A percentile compares a stretch with the other conserved stretches of the same genome.
These are phyloP conservation scores for Arabidopsis lyrata DNA, from an alignment of 441 rosid species.

Conservation along the genomic window DNA sequence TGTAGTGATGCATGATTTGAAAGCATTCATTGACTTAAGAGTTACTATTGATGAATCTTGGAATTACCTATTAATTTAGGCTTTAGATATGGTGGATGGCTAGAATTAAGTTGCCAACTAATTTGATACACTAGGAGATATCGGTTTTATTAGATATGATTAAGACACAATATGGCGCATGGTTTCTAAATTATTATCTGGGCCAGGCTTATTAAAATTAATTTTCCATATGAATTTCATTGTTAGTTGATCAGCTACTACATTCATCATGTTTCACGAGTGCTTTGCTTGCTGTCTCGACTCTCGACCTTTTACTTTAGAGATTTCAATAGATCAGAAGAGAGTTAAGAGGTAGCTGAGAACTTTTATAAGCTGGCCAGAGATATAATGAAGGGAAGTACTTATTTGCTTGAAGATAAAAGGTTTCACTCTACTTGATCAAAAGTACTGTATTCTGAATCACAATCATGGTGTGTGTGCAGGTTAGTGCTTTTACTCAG, in stretches of 20 bases:
- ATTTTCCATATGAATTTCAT: slow-evolving; percentile 5
- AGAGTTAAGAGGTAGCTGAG: slow-evolving; percentile 27
- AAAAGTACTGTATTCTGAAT: slow-evolving; percentile 27
- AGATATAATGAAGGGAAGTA: slow-evolving; percentile 19
- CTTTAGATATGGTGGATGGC: slow-evolving; percentile 19
- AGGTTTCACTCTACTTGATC: slow-evolving; percentile 8
- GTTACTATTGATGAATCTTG: slow-evolving; percentile 18
- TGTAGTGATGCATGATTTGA: background rate
- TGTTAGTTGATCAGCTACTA: slow-evolving; percentile 12
- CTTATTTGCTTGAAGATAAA: slow-evolving; percentile 2
- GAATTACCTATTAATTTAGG: background rate
- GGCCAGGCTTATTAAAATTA: background rate
- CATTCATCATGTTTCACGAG: slow-evolving; percentile 20
- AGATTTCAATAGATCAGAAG: slow-evolving; percentile 18
- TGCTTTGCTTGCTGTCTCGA: slow-evolving; percentile 21
- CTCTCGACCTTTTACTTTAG: background rate
- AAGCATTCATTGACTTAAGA: background rate
- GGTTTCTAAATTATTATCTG: slow-evolving; percentile 29
- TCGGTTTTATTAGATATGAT: slow-evolving; percentile 10
- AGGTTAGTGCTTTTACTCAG: slow-evolving; percentile 23
- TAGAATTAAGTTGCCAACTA: slow-evolving; percentile 36
- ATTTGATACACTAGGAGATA: slow-evolving; percentile 20
- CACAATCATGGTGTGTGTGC: slow-evolving; percentile 17
- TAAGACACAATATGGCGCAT: slow-evolving; percentile 20
- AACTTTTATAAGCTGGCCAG: slow-evolving; percentile 26